Conservation (phyloP, 2,329 filamentous ascomycete genomes). For the Microcera coccophila region DNA sequence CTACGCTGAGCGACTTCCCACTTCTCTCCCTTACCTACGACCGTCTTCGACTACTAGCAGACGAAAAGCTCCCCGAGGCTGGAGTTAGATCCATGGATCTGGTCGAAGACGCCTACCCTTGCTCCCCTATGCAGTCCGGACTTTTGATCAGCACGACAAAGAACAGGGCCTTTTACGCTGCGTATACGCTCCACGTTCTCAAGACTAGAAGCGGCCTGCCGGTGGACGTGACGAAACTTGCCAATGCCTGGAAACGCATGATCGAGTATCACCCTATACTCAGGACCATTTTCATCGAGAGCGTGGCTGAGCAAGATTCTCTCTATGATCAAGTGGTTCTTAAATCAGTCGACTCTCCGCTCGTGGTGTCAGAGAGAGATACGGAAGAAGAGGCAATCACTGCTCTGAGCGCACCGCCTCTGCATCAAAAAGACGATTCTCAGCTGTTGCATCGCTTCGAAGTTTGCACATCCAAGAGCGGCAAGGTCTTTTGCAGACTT, state of each 20-base stretch:
- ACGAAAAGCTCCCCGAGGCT: slow-evolving; percentile 6
- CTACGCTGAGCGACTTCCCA: background rate
- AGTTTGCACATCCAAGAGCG: slow-evolving; percentile 2
- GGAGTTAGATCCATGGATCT: slow-evolving; percentile 5
- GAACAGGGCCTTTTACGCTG: slow-evolving; percentile 3
- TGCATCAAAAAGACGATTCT: background rate
- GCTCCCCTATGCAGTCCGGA: slow-evolving; percentile 31
- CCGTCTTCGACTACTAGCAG: slow-evolving; percentile 10
- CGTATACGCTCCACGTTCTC: slow-evolving; percentile 33
- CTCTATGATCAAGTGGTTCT: slow-evolving; percentile 22
- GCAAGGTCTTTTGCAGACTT: slow-evolving; percentile 5
- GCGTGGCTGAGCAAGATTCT: slow-evolving; percentile 4
- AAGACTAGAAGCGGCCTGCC: slow-evolving; percentile 17
- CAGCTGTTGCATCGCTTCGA: slow-evolving; percentile 14
- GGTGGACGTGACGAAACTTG: slow-evolving; percentile 7
- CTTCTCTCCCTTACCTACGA: background rate
- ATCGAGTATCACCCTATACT: slow-evolving; percentile 20
- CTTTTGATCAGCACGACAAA: slow-evolving; percentile 27
- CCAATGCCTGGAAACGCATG: slow-evolving; percentile 18
- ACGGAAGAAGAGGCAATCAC: slow-evolving; percentile 6
- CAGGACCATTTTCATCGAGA: slow-evolving; percentile 19
- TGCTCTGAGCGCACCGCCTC: background rate
- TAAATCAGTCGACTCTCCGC: background rate
- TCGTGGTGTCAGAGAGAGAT: slow-evolving; percentile 4
- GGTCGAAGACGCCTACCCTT: slow-evolving; percentile 32